Conservation (phyloP, 2,329 filamentous ascomycete genomes). For the Helotiales sp. region DNA sequence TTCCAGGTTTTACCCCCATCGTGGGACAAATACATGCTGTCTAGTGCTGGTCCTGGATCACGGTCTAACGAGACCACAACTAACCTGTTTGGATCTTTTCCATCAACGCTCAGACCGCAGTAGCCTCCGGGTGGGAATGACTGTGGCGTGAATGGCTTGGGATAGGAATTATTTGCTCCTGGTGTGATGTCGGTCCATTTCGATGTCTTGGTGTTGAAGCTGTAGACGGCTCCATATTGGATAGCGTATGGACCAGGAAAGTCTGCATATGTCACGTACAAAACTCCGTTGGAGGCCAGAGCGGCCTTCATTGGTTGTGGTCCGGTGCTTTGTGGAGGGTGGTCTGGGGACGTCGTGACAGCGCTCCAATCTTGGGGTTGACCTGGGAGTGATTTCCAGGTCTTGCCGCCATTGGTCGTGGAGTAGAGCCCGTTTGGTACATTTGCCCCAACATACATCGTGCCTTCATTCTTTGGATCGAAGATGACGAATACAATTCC, state of each 20-base stretch:
- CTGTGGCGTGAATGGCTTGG: constrained; percentile 24
- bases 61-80: constrained; percentile 28
- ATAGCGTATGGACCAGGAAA: constrained; percentile 62
- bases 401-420: constrained; percentile 22
- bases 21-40: constrained; percentile 27
- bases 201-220: constrained; percentile 54
- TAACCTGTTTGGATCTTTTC: constrained; percentile 26
- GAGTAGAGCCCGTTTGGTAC: constrained; percentile 23
- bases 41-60: constrained; percentile 27
- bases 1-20: constrained; percentile 26
- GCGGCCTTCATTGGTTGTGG: constrained; percentile 24
- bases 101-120: constrained; percentile 23
- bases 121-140: constrained; percentile 28
- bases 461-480: constrained; percentile 23
- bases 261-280: constrained; percentile 61
- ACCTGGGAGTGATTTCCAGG: constrained; percentile 20
- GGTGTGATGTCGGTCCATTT: constrained; percentile 63
- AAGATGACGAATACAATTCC: constrained; percentile 28
- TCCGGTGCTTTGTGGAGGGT: constrained; percentile 18
- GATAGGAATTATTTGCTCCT: constrained; percentile 31
- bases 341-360: constrained; percentile 8
- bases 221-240: constrained; percentile 55
- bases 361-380: constrained; percentile 17
- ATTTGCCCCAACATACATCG: constrained; percentile 28
- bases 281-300: constrained; percentile 50